Conservation (phyloP, 345 rosid species). For the Luvunga scandens region DNA sequence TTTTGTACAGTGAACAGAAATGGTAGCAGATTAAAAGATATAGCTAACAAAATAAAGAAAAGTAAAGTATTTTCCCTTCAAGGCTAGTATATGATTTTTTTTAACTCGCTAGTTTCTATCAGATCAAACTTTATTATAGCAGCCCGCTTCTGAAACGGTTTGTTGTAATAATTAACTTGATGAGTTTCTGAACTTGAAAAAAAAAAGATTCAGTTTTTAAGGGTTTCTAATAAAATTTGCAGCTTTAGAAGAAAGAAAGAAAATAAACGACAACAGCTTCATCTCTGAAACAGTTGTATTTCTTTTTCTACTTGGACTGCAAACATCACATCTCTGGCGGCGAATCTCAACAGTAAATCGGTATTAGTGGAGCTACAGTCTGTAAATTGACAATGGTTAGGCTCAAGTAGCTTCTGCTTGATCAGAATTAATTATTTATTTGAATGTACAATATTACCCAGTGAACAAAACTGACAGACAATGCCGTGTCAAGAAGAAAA, state of each 20-base stretch:
- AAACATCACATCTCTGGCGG: conserved; percentile 34
- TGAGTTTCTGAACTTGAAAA: background rate
- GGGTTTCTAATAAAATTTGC: conserved; percentile 13
- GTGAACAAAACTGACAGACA: background rate
- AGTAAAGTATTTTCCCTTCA: background rate
- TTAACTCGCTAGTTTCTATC: background rate
- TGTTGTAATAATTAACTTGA: background rate
- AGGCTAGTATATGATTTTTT: background rate
- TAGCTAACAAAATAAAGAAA: background rate
- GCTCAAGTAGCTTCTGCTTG: background rate
- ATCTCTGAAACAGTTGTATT: background rate
- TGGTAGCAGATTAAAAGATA: background rate
- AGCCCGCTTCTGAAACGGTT: background rate
- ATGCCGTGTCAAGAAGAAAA: background rate
- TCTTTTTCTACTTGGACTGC: conserved; percentile 15
- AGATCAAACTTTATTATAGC: background rate
- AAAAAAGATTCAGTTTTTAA: background rate
- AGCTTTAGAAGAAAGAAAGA: conserved; percentile 18
- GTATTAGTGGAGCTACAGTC: background rate
- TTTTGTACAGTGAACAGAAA: background rate
- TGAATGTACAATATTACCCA: background rate
- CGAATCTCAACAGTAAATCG: conserved; percentile 37
- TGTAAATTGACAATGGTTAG: background rate
- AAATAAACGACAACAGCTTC: background rate
- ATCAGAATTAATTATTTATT: background rate